Evolutionary conservation across 2,329 filamentous ascomycete genomes (phyloP).

Genomic region (Ophiostoma ips): DNA sequence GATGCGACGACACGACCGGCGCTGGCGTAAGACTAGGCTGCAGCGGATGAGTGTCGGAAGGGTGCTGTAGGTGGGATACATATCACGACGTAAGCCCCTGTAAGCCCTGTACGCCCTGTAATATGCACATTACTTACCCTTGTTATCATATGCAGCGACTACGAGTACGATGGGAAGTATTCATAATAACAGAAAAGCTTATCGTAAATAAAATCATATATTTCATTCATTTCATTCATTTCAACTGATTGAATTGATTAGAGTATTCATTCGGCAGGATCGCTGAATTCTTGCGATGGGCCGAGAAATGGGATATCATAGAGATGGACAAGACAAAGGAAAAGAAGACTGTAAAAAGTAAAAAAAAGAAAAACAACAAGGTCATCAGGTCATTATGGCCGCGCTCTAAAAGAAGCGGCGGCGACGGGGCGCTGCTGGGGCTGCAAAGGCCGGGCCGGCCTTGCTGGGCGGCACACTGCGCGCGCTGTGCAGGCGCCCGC

Average conservation of each 20-base stretch:
- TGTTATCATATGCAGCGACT: too few species aligned
- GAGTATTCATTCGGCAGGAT: too few species aligned
- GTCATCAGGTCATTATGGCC: background rate
- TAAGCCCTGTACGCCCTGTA: background rate
- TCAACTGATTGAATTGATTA: too few species aligned
- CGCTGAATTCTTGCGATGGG: background rate
- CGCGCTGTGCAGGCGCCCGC: conserved; percentile 27
- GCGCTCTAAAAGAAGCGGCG: conserved; percentile 12
- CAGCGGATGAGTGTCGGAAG: background rate
- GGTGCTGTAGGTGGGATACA: too few species aligned
- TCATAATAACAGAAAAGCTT: too few species aligned
- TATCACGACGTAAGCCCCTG: too few species aligned
- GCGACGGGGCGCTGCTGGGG: conserved; percentile 9
- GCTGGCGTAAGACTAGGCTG: background rate
- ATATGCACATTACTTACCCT: too few species aligned
- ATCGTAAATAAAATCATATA: too few species aligned
- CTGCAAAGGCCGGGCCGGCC: conserved; percentile 17
- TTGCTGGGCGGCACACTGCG: conserved; percentile 17
- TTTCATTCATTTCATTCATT: too few species aligned
- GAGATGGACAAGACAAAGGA: background rate
- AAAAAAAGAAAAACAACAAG: too few species aligned
- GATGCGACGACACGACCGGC: too few species aligned
- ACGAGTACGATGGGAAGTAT: too few species aligned
- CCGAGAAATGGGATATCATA: background rate
- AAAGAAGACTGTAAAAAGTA: background rate